Evolutionary conservation across 805 yeast species (phyloP).

Genomic region (Ogataea sp.): DNA sequence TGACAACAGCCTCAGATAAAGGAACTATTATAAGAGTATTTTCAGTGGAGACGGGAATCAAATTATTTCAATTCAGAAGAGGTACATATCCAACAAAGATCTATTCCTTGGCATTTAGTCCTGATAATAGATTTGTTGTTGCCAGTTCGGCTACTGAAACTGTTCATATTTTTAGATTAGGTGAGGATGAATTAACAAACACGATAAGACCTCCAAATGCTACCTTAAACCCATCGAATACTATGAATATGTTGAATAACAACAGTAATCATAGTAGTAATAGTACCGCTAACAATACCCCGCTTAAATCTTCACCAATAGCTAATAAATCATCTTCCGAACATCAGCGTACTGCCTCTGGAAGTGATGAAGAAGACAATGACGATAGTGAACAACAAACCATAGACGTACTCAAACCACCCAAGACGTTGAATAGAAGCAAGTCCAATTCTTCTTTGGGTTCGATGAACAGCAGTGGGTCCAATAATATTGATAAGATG

Average conservation of each 20-base stretch:
- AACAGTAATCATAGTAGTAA: too few relatives aligned
- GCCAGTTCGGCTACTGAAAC: slow-evolving; percentile 91
- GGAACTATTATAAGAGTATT: slow-evolving; percentile 89
- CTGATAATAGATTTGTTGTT: slow-evolving; percentile 63
- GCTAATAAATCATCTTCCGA: slow-evolving; percentile 1
- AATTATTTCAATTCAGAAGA: slow-evolving; percentile 71
- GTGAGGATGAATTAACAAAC: slow-evolving; percentile 33
- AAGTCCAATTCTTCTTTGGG: slow-evolving; percentile 20
- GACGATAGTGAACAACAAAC: slow-evolving; percentile 7
- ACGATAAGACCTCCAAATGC: slow-evolving; percentile 11
- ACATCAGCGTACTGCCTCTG: slow-evolving; percentile 11
- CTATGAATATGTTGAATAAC: not conserved
- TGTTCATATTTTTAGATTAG: slow-evolving; percentile 81
- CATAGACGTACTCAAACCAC: slow-evolving; percentile 2
- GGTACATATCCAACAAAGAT: slow-evolving; percentile 88
- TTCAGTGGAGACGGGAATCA: slow-evolving; percentile 61
- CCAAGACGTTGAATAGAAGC: not conserved
- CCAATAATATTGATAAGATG: slow-evolving; percentile 13
- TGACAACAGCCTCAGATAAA: slow-evolving; percentile 88
- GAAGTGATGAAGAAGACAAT: slow-evolving; percentile 9
- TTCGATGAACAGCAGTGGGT: slow-evolving; percentile 18
- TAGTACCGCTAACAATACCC: too few relatives aligned
- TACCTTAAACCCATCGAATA: not conserved
- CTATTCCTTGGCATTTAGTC: slow-evolving; percentile 72
- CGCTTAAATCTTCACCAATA: not conserved